Evolutionary conservation across 768 basidiomycete genomes (phyloP), one percentile per base, ranked within the genome.

Genomic region (Termitomyces sp.): DNA sequence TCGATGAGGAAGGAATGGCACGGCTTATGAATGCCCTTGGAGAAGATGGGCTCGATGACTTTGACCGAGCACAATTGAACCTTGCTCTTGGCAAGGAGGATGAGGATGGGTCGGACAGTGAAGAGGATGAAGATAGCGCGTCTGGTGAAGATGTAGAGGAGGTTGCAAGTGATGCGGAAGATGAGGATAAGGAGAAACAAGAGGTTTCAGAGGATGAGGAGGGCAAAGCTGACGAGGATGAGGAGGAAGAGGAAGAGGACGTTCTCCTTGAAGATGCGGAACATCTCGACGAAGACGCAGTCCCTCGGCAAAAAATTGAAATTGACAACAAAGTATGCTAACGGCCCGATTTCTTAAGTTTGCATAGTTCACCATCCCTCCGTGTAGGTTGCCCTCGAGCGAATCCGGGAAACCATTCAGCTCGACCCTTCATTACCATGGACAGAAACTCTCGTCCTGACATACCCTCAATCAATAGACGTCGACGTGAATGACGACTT

Each of bases 401-500:
- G 92, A 60, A 94, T 95, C 66, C 85, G 89, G 45, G 86, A 91
- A 65, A 79, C 83, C 12, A 91, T 94, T 29, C 81, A 87, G 66
- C 81, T 94, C 11, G 89, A 92, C 67, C 76, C 85, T 32, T 84
- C 85, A 62, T 72, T 93, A 50, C 83, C 90, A 17, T 94, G 92
- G 92, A 92, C 91, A 56, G 92, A 96, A 71, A 93, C 91, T 0
- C 79, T 95, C 1, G 78, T 81, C 0, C 70, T 94, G 5, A 77
- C 86, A 32, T 94, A 87, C 73, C 89, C 93, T 5, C 76, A 89
- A 60, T 80, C 81, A 20, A 87, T 92, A 59, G 82, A 87, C 4
- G 88, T 87, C 37, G 89, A 94, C 65, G 87, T 94, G 31, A 74
- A 91, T 56, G 91, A 95, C 72, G 96, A 98, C 73, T 81, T 99